phyloP scores from a whole-genome alignment of 148 eudicot genomes.

The Hydrangea macrophylla region DNA sequence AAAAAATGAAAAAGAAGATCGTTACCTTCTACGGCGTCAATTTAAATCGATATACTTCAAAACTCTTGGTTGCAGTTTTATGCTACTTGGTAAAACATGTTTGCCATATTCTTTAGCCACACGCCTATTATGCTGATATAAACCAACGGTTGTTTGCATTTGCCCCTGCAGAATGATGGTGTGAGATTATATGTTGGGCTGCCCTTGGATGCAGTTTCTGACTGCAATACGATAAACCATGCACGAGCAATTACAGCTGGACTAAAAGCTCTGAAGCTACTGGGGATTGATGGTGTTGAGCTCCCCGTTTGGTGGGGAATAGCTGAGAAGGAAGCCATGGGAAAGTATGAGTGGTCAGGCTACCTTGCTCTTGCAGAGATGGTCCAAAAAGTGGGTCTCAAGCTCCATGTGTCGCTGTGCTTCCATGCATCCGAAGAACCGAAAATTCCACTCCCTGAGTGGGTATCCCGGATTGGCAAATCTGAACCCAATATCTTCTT shows the following conservation, averaged over 20 bases:
- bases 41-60: neutral
- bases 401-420: constrained; percentile 59
- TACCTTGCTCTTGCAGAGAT: constrained; percentile 58
- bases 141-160: neutral
- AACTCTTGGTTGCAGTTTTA: neutral
- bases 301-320: constrained; percentile 93
- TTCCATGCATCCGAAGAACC: constrained; percentile 61
- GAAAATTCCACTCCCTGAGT: constrained; percentile 63
- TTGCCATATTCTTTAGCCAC: neutral
- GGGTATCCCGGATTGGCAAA: constrained; percentile 70
- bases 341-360: constrained; percentile 75
- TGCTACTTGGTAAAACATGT: neutral
- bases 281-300: constrained; percentile 91
- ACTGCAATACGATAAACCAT: constrained; percentile 46
- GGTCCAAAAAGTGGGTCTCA: constrained; percentile 57
- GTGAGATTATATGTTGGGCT: constrained; percentile 68
- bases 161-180: constrained; percentile 37
- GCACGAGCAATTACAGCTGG: constrained; percentile 68
- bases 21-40: neutral
- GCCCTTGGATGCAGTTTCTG: constrained; percentile 70
- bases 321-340: constrained; percentile 65
- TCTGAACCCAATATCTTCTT: constrained; percentile 54
- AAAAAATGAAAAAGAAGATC: neutral
- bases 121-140: neutral
- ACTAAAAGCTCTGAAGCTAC: constrained; percentile 64